These are phyloP conservation scores for Fusarium oxysporum DNA, from an alignment of 2,329 filamentous ascomycete genomes.

Conservation along the genomic window DNA sequence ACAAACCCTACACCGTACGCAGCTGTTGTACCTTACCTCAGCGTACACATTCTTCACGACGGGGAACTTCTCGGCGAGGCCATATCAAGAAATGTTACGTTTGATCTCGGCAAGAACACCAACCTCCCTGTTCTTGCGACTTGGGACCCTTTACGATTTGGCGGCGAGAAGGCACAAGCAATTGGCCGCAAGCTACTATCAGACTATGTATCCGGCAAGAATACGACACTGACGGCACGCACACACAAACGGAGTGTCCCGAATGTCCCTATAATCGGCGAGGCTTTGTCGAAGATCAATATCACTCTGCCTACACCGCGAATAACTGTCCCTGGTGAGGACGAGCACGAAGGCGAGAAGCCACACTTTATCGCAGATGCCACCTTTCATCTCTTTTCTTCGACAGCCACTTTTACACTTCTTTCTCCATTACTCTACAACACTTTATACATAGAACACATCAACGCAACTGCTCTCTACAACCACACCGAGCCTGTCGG, in stretches of 20 bases:
- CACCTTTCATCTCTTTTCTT: conserved; percentile 87
- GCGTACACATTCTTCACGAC: conserved; percentile 80
- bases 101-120: conserved; percentile 78
- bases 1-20: conserved; percentile 93
- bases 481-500: conserved; percentile 83
- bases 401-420: conserved; percentile 85
- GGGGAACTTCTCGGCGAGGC: conserved; percentile 81
- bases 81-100: conserved; percentile 70
- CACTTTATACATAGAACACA: conserved; percentile 79
- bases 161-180: conserved; percentile 69
- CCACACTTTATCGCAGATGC: conserved; percentile 84
- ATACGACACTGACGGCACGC: conserved; percentile 81
- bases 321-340: conserved; percentile 67
- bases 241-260: conserved; percentile 81
- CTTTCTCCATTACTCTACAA: conserved; percentile 80
- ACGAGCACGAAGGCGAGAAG: conserved; percentile 48
- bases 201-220: conserved; percentile 87
- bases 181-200: conserved; percentile 81
- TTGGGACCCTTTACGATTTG: conserved; percentile 76
- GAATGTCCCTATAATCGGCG: conserved; percentile 75
- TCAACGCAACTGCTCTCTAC: conserved; percentile 89
- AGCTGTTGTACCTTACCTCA: conserved; percentile 82
- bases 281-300: conserved; percentile 77
- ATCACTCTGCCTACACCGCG: conserved; percentile 79
- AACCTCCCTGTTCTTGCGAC: conserved; percentile 74